Percentiles rank a stretch among this genome's conserved stretches.
Conservation (phyloP, 768 basidiomycete genomes). For the Psilocybe subaeruginosa region DNA sequence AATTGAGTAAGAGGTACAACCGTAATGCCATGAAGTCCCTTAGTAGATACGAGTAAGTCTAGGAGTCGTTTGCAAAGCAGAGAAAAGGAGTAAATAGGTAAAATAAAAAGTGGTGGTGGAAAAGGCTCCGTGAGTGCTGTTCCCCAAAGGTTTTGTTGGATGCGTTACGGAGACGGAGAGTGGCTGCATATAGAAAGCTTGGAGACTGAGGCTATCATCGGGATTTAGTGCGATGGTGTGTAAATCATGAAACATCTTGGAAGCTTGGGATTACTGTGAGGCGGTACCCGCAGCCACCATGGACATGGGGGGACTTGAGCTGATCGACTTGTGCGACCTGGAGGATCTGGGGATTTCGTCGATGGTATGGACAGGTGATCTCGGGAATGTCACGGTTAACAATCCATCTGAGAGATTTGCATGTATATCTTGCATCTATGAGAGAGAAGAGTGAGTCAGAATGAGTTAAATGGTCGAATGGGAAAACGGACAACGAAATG, state of each 20-base stretch:
- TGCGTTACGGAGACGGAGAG: not conserved
- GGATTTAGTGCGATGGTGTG: not conserved
- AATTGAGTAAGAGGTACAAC: not conserved
- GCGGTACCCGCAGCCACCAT: conserved; percentile 20
- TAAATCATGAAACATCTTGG: not conserved
- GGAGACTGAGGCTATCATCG: not conserved
- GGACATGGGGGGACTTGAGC: conserved; percentile 15
- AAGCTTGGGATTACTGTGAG: conserved; percentile 8
- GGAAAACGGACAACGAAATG: conserved; percentile 6
- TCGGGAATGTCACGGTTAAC: conserved; percentile 47
- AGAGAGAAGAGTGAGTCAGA: conserved; percentile 25
- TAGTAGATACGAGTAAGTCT: not conserved
- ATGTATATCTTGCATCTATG: conserved; percentile 38
- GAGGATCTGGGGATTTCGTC: conserved; percentile 7
- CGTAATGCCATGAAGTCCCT: not conserved
- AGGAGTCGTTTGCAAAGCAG: not conserved
- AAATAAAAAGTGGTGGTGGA: not conserved
- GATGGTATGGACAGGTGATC: conserved; percentile 15
- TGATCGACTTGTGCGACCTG: not conserved
- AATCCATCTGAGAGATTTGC: conserved; percentile 42
- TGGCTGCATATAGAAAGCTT: not conserved
- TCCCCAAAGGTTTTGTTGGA: not conserved
- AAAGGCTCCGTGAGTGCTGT: not conserved
- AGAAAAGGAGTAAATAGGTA: not conserved
- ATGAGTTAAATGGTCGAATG: conserved; percentile 1